A percentile compares a stretch with the other conserved stretches of the same genome.
Conservation (phyloP, 208 protist species). For the Trypanosoma congolense region DNA sequence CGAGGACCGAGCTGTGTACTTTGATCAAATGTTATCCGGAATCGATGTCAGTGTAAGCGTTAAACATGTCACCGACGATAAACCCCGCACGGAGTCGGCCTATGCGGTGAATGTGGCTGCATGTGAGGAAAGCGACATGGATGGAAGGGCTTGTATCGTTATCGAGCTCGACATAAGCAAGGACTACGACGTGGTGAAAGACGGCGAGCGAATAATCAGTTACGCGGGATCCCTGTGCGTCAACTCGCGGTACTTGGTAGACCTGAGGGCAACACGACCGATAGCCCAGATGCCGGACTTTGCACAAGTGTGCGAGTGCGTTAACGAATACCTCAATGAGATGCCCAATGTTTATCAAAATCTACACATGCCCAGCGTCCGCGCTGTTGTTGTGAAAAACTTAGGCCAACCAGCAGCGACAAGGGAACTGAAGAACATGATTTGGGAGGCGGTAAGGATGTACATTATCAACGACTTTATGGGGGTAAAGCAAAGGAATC, state of each 20-base stretch:
- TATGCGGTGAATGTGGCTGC: constrained; percentile 10
- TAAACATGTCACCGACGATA: neutral
- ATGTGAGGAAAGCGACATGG: neutral
- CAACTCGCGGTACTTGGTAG: constrained; percentile 12
- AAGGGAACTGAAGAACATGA: constrained; percentile 22
- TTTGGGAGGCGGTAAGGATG: constrained; percentile 28
- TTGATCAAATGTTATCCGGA: constrained; percentile 11
- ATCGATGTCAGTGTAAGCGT: constrained; percentile 15
- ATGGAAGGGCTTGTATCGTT: constrained; percentile 12
- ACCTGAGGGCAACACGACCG: constrained; percentile 24
- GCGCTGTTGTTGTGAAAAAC: constrained; percentile 18
- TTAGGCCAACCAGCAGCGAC: constrained; percentile 5
- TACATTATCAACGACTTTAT: constrained; percentile 25
- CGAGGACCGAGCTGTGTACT: constrained; percentile 2
- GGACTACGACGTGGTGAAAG: neutral
- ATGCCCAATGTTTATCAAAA: constrained; percentile 15
- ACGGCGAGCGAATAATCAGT: constrained; percentile 7
- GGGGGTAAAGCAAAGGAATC: neutral
- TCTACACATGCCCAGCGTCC: constrained; percentile 26
- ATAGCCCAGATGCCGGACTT: constrained; percentile 18
- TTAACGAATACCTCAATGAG: constrained; percentile 19
- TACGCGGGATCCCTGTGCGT: constrained; percentile 10
- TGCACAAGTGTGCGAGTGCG: constrained; percentile 24
- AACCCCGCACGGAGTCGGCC: neutral
- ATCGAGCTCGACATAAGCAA: constrained; percentile 23